These are phyloP conservation scores for Gnetum montanum DNA, from an alignment of 75 land plant species.

Conservation along the genomic window DNA sequence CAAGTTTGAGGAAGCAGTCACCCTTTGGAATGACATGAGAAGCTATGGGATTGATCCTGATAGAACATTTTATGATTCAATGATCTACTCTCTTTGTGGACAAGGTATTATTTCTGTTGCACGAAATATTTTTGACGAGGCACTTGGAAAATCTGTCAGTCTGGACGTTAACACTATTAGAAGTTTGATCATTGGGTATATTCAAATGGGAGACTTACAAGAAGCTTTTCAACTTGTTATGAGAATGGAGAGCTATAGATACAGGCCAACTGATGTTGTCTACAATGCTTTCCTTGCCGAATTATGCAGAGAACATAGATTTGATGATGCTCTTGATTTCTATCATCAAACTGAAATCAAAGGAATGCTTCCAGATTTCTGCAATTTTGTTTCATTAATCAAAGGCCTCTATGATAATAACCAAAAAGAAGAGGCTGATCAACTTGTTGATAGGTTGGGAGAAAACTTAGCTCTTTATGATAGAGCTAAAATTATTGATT, in stretches of 20 bases:
- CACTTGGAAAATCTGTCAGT: slow-evolving; percentile 13
- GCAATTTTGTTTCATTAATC: slow-evolving; percentile 19
- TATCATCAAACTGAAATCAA: slow-evolving; percentile 23
- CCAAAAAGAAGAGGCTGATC: slow-evolving; percentile 6
- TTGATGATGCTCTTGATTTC: slow-evolving; percentile 17
- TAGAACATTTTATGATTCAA: slow-evolving; percentile 17
- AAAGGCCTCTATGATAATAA: slow-evolving; percentile 12
- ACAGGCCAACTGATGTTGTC: slow-evolving; percentile 6
- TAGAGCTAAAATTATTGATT: slow-evolving; percentile 10
- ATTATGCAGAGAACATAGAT: slow-evolving; percentile 26
- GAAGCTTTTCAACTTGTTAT: slow-evolving; percentile 20
- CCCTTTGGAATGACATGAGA: slow-evolving; percentile 31
- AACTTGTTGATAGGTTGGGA: slow-evolving; percentile 26
- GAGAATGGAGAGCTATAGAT: slow-evolving; percentile 11
- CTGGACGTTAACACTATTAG: slow-evolving; percentile 5
- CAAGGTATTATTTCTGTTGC: slow-evolving; percentile 29
- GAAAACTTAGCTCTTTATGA: slow-evolving; percentile 21
- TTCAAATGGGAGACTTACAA: slow-evolving; percentile 5
- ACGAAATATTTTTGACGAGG: slow-evolving; percentile 20
- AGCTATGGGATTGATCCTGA: slow-evolving; percentile 4
- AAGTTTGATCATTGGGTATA: slow-evolving; percentile 10
- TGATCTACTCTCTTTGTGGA: slow-evolving; percentile 25
- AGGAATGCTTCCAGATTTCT: slow-evolving; percentile 12
- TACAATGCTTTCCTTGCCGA: slow-evolving; percentile 28
- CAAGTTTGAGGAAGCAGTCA: slow-evolving; percentile 23